Evolutionary conservation across 306 rosid genomes (phyloP), one percentile per base, ranked within the genome.

Genomic region (Lagenaria siceraria): DNA sequence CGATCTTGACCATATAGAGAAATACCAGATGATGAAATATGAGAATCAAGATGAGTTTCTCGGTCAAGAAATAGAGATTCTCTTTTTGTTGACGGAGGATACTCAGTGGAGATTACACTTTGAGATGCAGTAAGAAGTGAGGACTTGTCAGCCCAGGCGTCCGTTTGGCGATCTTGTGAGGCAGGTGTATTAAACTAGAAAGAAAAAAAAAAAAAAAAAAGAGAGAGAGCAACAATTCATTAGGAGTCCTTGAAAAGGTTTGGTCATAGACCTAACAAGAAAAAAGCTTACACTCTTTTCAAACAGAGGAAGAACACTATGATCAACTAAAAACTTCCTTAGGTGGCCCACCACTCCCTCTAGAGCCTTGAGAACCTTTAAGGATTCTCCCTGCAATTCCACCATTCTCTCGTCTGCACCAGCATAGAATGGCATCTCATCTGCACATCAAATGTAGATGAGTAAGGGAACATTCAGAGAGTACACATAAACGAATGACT

Each of bases 251-350:
- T 71, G 55, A 64, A 73, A 69, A 13, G 53, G 70, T 52, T n/a
- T 74, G 42, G 40, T 33, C 61, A 52, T 68, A 66, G 62, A 49
- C 35, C 48, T 58, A 17, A 52, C n/a, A 40, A 62, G 60, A 48
- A 27, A 65, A 12, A 75, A 68, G 74, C 98, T 94, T 88, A 96
- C 98, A 80, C 75, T 79, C 84, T 92, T 96, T 87, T 92, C 99
- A 88, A 92, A 96, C 33, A 96, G 91, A 63, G 99, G 99, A 88
- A 92, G 84, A 89, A 96, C 98, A 64, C 90, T 88, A n/a, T 81
- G 96, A 85, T 96, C 99, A 42, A 96, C 98, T 87, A 96, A 82
- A 87, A 96, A 96, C 87, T 92, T 96, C 84, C 99, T 85, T 78
- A 96, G 83, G 83, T 96, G 99, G 75, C 88, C 89, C 42, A 92